Base-by-base conservation (phyloP, 345 rosid species). In the Citrus australasica region DNA sequence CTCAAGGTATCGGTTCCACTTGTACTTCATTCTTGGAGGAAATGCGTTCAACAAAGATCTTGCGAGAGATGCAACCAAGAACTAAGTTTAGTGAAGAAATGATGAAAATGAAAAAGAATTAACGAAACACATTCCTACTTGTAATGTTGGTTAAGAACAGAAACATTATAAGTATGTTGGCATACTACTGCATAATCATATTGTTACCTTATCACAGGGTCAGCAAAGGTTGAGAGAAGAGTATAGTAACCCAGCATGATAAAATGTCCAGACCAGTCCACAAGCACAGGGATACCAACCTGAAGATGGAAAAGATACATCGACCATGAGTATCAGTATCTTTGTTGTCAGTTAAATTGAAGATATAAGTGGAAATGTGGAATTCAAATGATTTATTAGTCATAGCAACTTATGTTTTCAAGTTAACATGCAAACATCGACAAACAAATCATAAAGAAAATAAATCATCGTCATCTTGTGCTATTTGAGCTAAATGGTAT, bases 191-290 rank as follows among this genome's bases (percentile, higher is more conserved):
- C 46, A 16, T 46, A n/a, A 30, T 14, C 46, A 3, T 37, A 40
- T 21, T 17, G 35, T 79, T 82, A 95, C 99, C 99, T 88, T 69
- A 93, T 83, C 3, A 87, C 74, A 74, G 99, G 98, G 80, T 92
- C 96, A 42, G 88, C 83, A 73, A 76, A 92, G 79, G 90, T 86
- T 7, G 96, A 91, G 79, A 93, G 97, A 79, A 95, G 83, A 2
- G 99, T 93, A 79, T 93, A 95, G 72, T 80, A 89, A 32, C 97
- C 92, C 66, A 95, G 88, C 94, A 95, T 87, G 87, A 91, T 86
- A 84, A 90, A 93, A 81, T 93, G 97, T 69, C 86, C 88, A 32
- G 88, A 89, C 98, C 99, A 95, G 78, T 93, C 93, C 1, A 93
- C 84, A 67, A 95, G 93, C 79, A 87, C 93, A 35, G 89, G 90